These are phyloP conservation scores for Chrysanthemum makinoi DNA, from an alignment of 129 eudicot species.

Conservation along the genomic window DNA sequence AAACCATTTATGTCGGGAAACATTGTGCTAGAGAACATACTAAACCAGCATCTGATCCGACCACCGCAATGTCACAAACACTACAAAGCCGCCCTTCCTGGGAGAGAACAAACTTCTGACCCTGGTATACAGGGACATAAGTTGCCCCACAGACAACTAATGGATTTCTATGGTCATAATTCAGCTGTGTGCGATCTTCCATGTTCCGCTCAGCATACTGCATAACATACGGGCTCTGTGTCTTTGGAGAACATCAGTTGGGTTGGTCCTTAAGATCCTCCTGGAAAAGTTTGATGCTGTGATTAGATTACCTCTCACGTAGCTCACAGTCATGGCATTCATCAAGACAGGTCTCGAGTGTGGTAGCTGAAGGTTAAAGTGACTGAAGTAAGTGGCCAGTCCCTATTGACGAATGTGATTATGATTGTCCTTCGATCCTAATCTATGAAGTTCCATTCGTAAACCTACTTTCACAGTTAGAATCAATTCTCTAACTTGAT, in stretches of 20 bases:
- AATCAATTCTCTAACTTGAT: slow-evolving; percentile 66
- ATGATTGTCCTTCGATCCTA: slow-evolving; percentile 35
- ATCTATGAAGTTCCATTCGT: slow-evolving; percentile 67
- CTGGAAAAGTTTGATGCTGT: slow-evolving; percentile 65
- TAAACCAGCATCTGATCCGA: slow-evolving; percentile 70
- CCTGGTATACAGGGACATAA: slow-evolving; percentile 63
- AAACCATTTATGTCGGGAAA: no score
- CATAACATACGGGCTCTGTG: slow-evolving; percentile 56
- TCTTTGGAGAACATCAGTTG: slow-evolving; percentile 52
- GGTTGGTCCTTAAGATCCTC: slow-evolving; percentile 60
- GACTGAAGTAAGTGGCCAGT: slow-evolving; percentile 71
- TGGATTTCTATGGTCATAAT: slow-evolving; percentile 72
- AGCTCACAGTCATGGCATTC: slow-evolving; percentile 64
- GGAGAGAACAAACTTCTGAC: no score
- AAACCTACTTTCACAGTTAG: slow-evolving; percentile 53
- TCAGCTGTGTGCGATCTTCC: slow-evolving; percentile 52
- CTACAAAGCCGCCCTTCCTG: slow-evolving; percentile 57
- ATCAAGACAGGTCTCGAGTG: slow-evolving; percentile 54
- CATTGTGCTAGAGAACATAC: slow-evolving; percentile 60
- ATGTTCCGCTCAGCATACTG: slow-evolving; percentile 65
- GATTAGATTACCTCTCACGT: slow-evolving; percentile 45
- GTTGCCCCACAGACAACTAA: slow-evolving; percentile 76
- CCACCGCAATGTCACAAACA: slow-evolving; percentile 63
- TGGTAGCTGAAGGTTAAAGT: slow-evolving; percentile 66
- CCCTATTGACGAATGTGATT: slow-evolving; percentile 62